Base-by-base conservation (phyloP, 108 stramenopile genomes). In the Pseudonitzschia delicatissima region DNA sequence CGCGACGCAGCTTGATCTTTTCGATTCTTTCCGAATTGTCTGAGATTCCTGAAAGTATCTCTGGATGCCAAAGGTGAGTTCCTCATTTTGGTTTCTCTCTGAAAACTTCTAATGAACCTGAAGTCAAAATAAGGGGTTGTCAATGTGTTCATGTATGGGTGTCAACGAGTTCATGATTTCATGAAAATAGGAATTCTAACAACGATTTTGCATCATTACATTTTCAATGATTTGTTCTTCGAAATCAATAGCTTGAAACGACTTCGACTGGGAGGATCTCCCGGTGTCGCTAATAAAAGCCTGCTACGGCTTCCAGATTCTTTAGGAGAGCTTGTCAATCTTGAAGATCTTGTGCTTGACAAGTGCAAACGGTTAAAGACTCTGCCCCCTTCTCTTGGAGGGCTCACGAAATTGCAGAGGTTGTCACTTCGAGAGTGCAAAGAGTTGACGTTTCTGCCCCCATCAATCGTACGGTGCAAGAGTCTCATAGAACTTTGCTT, bases 241-340 rank as follows among this genome's bases (percentile, higher is more conserved):
- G 2, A 2, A 21, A 18, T n/a, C 1, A 11, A 33, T 5, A 61
- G 59, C 17, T 33, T 69, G 25, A 49, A 61, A 33, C 40, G 35
- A 34, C 36, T 69, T 6, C 25, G 34, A 6, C 28, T 69, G 0
- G 68, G 68, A 35, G 68, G 68, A 39, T 60, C 68, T 25, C 23
- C 44, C 33, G 68, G 68, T 47, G 32, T 42, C 35, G 64, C 60
- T 3, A 66, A 67, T 34, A 72, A 72, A 32, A 37, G 28, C 20
- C 53, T 72, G 18, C 47, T 12, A 18, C 28, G 49, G 1, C 51
- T 72, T 3, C 71, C 71, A 4, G 64, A 72, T 21, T 57, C 71
- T 33, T 23, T 72, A 23, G 64, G 64, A 1, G 28, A 62, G n/a
- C 33, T 70, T 20, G 5, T 26, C 9, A 28, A 12, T 55, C 31